Evolutionary conservation across 805 yeast species (phyloP).

Genomic region (Hanseniaspora clermontiae): DNA sequence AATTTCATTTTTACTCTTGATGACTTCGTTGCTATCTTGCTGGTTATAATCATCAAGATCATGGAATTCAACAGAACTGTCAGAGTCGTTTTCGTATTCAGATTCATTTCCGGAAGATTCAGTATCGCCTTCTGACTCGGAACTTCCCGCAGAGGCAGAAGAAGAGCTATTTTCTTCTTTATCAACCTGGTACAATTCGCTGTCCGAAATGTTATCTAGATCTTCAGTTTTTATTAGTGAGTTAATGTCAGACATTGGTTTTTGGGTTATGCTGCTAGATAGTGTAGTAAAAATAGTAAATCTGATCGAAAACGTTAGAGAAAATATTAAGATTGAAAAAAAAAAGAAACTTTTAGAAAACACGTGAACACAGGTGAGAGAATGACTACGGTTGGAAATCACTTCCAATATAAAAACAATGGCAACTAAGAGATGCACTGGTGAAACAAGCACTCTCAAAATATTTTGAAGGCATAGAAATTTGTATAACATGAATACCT

Average conservation of each 20-base stretch:
- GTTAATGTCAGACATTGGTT: neutral
- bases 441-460: too few relatives aligned
- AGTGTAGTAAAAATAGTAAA: too few relatives aligned
- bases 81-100: constrained; percentile 9
- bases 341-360: too few relatives aligned
- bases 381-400: too few relatives aligned
- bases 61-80: constrained; percentile 10
- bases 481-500: too few relatives aligned
- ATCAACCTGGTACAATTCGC: neutral
- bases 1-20: constrained; percentile 66
- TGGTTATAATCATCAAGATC: constrained; percentile 17
- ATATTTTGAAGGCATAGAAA: too few relatives aligned
- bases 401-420: too few relatives aligned
- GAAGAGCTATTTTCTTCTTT: neutral
- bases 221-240: constrained; percentile 5
- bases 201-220: constrained; percentile 7
- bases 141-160: neutral
- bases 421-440: too few relatives aligned
- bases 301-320: too few relatives aligned
- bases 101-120: constrained; percentile 18
- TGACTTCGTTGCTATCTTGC: constrained; percentile 40
- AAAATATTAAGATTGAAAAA: too few relatives aligned
- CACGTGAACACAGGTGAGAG: too few relatives aligned
- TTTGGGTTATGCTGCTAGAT: too few relatives aligned
- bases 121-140: neutral